Percentiles rank a stretch among this genome's conserved stretches.
These are phyloP conservation scores for Pseudofabraea citricarpa DNA, from an alignment of 2,329 filamentous ascomycete genomes.

Conservation along the genomic window DNA sequence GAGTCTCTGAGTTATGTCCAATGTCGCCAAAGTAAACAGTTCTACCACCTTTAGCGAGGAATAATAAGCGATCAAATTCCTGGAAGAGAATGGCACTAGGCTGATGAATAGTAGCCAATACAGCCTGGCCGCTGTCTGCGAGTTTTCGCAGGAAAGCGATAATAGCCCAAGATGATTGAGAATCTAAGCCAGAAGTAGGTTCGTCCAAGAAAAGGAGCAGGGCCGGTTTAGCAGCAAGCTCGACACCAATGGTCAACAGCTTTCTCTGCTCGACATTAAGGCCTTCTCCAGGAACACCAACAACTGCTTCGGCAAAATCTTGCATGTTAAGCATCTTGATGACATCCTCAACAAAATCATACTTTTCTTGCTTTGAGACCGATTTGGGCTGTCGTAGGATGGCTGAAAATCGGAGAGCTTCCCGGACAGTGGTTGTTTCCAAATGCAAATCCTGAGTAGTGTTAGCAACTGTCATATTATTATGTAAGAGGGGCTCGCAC, in stretches of 20 bases:
- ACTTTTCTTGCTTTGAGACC: conserved; percentile 69
- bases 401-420: conserved; percentile 83
- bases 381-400: conserved; percentile 78
- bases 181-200: conserved; percentile 90
- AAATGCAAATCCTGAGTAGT: conserved; percentile 88
- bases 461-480: too few relatives aligned
- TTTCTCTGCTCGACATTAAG: conserved; percentile 68
- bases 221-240: conserved; percentile 86
- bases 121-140: conserved; percentile 82
- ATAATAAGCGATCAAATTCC: conserved; percentile 76
- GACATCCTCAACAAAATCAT: conserved; percentile 84
- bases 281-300: conserved; percentile 87
- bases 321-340: conserved; percentile 90
- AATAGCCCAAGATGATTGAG: conserved; percentile 92
- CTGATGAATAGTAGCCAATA: conserved; percentile 94
- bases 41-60: conserved; percentile 70
- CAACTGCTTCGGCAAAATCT: conserved; percentile 84
- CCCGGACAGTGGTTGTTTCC: conserved; percentile 74
- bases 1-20: conserved; percentile 38
- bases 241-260: conserved; percentile 91
- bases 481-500: too few relatives aligned
- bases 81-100: conserved; percentile 92
- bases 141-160: conserved; percentile 83
- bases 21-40: conserved; percentile 83
- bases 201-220: conserved; percentile 91